Evolutionary conservation across 306 rosid genomes (phyloP), one percentile per base, ranked within the genome.

Genomic region (Canavalia ensiformis): DNA sequence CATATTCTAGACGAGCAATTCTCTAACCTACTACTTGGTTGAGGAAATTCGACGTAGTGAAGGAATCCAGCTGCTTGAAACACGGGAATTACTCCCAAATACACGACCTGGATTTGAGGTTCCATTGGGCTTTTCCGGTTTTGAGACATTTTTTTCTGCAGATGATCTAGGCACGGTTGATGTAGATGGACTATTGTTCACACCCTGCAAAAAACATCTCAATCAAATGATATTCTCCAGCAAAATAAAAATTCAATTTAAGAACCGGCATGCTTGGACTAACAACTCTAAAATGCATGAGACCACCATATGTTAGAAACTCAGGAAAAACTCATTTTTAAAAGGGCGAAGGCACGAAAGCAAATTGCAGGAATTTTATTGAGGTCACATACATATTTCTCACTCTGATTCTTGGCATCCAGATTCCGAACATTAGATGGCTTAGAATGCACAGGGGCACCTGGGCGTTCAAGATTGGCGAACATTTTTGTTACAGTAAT

Each of bases 1-100:
- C 62, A 47, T 49, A 63, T 46, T 34, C 9, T 58, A 71, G 66
- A 42, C 42, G 64, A 75, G 68, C 4, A 10, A 75, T 68, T 62
- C 72, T 52, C 82, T 71, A 66, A 86, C 92, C 83, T 39, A n/a
- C 77, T 84, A 84, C 70, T 88, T 86, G 82, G 92, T 52, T 0
- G 92, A 89, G 44, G 92, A 89, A 50, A 86, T 84, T 58, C 92
- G 88, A 50, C 88, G 85, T 74, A 89, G 80, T 3, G 92, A 89
- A 73, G 92, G 90, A 66, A 89, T 74, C 92, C 87, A 84, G 60
- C 87, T 50, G 81, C 88, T 89, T 33, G 92, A 84, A 87, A 84
- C 74, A 81, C 86, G 88, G 34, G 88, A 8, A 33, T 83, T 87
- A 69, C 42, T 72, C 51, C 88, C 88, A 29, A 87, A 60, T 44